Evolutionary conservation across 768 basidiomycete species (phyloP).

Genomic region (Russula virescens): DNA sequence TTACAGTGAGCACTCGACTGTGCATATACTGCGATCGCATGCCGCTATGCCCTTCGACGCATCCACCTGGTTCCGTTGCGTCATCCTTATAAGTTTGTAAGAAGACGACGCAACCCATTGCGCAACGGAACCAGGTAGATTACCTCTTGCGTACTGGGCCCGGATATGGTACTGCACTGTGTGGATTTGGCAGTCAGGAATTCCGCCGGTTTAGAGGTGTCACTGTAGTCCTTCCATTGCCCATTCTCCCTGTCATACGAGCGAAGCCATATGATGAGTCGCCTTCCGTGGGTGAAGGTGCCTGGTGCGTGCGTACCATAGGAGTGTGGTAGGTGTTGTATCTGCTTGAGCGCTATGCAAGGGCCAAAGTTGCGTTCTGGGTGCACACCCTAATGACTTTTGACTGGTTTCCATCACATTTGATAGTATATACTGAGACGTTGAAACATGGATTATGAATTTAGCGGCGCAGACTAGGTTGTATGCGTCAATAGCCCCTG

Average conservation of each 20-base stretch:
- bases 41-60: too few species aligned
- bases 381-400: constrained; percentile 35
- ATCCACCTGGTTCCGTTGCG: too few species aligned
- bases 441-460: neutral
- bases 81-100: too few species aligned
- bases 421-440: neutral
- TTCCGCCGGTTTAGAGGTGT: too few species aligned
- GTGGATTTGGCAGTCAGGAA: too few species aligned
- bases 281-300: constrained; percentile 56
- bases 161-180: too few species aligned
- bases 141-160: too few species aligned
- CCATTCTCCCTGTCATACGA: constrained; percentile 32
- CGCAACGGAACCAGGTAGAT: too few species aligned
- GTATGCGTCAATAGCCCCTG: neutral
- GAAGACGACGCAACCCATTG: too few species aligned
- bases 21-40: too few species aligned
- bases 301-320: constrained; percentile 85
- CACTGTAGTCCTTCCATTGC: too few species aligned
- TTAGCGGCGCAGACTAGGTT: neutral
- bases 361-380: constrained; percentile 64
- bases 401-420: neutral
- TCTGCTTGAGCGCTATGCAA: constrained; percentile 38
- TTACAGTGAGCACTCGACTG: too few species aligned
- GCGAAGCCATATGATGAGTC: constrained; percentile 59
- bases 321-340: constrained; percentile 72